Evolutionary conservation across 768 basidiomycete genomes (phyloP).

Genomic region (Mycena leptocephala): DNA sequence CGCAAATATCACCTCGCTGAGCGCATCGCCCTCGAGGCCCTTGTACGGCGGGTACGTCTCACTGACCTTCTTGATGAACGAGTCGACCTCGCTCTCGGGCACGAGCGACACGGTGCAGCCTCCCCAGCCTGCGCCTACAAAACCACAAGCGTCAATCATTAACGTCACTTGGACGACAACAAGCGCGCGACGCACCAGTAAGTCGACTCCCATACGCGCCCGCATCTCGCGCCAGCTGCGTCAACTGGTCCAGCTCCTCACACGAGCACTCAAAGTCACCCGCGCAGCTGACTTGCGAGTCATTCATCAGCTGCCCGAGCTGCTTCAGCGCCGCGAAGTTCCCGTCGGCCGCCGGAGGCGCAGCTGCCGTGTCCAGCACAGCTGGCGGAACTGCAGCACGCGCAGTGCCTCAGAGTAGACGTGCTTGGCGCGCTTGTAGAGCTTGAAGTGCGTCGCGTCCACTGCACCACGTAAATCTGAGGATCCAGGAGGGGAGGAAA

Average conservation of each 20-base stretch:
- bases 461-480: no score
- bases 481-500: not conserved
- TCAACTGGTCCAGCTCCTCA: constrained; percentile 83
- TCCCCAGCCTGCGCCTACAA: constrained; percentile 90
- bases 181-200: constrained; percentile 69
- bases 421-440: constrained; percentile 88
- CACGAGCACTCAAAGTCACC: constrained; percentile 86
- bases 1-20: constrained; percentile 84
- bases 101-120: constrained; percentile 92
- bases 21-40: constrained; percentile 68
- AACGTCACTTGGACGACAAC: not conserved
- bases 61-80: constrained; percentile 76
- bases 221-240: constrained; percentile 72
- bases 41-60: constrained; percentile 77
- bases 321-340: constrained; percentile 55
- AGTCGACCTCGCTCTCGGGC: constrained; percentile 70
- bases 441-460: constrained; percentile 85
- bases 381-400: constrained; percentile 83
- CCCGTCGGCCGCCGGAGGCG: constrained; percentile 17
- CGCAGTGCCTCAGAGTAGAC: constrained; percentile 87
- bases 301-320: constrained; percentile 85
- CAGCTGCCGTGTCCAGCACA: constrained; percentile 72
- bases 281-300: constrained; percentile 81
- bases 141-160: not conserved
- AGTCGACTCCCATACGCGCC: constrained; percentile 89